Base-by-base conservation (phyloP, 331 rosid genomes). In the Quercus lobata region DNA sequence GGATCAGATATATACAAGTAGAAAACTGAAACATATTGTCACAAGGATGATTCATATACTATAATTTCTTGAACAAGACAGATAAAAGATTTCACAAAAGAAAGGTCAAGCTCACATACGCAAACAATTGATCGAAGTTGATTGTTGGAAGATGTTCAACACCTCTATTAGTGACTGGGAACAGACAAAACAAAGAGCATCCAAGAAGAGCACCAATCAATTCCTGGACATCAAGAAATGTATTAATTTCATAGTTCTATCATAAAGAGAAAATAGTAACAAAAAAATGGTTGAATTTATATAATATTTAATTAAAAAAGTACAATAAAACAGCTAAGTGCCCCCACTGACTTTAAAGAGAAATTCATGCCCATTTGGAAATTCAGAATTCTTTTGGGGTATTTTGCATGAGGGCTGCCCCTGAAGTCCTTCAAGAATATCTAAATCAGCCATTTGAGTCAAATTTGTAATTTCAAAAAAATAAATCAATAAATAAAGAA, bases 131-230 rank as follows among this genome's bases (percentile, higher is more conserved):
- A 37, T 93, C 98, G n/a, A 91, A 93, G 90, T 93, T 92, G 84
- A 91, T 90, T 30, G 80, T 35, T 49, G 89, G 98, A 87, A 95
- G 97, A 82, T 82, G 76, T 76, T 72, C 79, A 78, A 27, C 63
- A 69, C 4, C 78, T 91, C 98, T 89, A 81, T 83, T 75, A 78
- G 57, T 71, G 80, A 78, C 79, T 21, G 99, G 98, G 82, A 90
- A 93, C 84, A 95, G 84, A 76, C 94, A 89, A 83, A 95, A 95
- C 37, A 95, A 82, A 55, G 97, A 92, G 88, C 98, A 93, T 78
- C 79, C 91, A 69, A 95, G 98, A 80, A 95, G 93, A 77, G 96
- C 98, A 73, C 92, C 89, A 66, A 88, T 88, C 85, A 95, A 75
- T 86, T 95, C 97, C 98, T 95, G 93, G 79, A 83, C 88, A 78